phyloP scores from a whole-genome alignment of 176 grass and related monocot genomes.

The Thalia dealbata region DNA sequence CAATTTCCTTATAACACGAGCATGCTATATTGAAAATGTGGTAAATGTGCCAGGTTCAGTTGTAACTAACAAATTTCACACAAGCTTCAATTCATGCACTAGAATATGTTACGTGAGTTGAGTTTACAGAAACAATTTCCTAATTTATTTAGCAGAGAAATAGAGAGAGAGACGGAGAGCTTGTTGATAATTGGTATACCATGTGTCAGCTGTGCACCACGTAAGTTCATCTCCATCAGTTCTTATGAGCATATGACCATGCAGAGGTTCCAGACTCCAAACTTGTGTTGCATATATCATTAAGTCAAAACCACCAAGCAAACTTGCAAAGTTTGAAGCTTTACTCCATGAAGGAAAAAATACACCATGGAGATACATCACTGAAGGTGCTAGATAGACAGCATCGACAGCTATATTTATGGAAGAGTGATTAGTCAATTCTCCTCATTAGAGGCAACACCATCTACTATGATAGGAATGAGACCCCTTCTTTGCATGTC shows the following conservation, averaged over 20 bases:
- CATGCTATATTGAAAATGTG: neutral
- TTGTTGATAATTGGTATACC: neutral
- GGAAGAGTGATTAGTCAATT: constrained; percentile 7
- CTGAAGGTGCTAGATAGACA: neutral
- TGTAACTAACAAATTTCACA: neutral
- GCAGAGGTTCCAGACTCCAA: neutral
- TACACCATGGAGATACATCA: neutral
- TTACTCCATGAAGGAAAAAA: neutral
- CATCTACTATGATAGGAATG: constrained; percentile 25
- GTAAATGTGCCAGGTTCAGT: neutral
- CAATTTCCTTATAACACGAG: neutral
- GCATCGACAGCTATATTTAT: neutral
- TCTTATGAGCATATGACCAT: neutral
- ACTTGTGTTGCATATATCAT: neutral
- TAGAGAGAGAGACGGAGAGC: neutral
- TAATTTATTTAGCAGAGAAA: too few species aligned
- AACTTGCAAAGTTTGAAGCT: neutral
- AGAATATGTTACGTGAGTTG: neutral
- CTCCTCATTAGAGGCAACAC: constrained; percentile 23
- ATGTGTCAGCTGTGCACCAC: neutral
- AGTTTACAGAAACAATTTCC: neutral
- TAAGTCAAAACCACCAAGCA: neutral
- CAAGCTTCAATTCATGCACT: neutral
- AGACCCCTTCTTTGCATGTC: constrained; percentile 52
- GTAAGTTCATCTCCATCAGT: neutral